Base-by-base conservation (phyloP, 257 asterid genomes). In the Phtheirospermum japonicum region DNA sequence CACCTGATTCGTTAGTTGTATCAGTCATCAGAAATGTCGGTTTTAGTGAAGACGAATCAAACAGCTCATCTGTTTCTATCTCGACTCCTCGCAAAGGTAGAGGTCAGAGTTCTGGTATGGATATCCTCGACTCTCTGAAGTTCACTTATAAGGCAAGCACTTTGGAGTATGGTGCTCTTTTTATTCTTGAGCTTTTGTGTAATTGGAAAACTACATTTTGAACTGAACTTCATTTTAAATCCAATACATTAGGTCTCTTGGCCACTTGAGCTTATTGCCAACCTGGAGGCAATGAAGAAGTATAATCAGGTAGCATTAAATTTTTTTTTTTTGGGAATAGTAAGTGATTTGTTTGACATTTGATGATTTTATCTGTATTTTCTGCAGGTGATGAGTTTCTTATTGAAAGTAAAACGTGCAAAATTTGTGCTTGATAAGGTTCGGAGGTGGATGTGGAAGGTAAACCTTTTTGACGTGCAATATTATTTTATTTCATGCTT, bases 361-460 rank as follows among this genome's bases (percentile, higher is more conserved):
- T 64, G 62, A 57, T 48, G 55, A 67, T 67, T 65, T 18, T 19
- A 46, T 43, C 57, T 73, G 37, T 65, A 61, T 54, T 56, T 72
- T 64, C 59, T 76, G 66, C 74, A 91, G 98, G 96, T 92, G 54
- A 92, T 92, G 97, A 77, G 75, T 79, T 89, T 86, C 78, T 83
- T 92, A 72, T 75, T 92, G 85, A 92, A 92, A 72, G 89, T 92
- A 50, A 92, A 82, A 70, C 97, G 91, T 71, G 99, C 99, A 53
- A 92, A 89, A 72, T 92, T 76, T 67, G 96, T 89, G 63, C 97
- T 92, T 59, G 99, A 92, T 69, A 87, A 92, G 78, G 84, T 85
- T 69, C 87, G 97, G 67, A 83, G 82, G 80, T 86, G 95, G 97
- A 92, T 87, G 97, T 92, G 95, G 96, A 92, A 92, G 96, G 98